phyloP scores from a whole-genome alignment of 768 basidiomycete genomes.

The Boletus rex-veris region DNA sequence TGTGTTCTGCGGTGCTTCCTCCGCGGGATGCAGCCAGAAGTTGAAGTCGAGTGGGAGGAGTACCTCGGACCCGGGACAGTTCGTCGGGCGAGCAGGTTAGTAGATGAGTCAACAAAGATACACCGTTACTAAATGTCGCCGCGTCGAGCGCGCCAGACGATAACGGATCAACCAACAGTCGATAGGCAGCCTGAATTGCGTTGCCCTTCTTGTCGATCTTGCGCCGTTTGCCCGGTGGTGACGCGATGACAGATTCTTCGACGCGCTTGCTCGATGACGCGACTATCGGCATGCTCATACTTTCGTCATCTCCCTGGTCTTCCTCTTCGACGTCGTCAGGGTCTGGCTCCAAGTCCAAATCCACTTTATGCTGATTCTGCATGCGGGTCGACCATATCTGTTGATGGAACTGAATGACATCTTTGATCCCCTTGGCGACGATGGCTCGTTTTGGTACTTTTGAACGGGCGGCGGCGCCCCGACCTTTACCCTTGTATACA shows the following conservation, averaged over 20 bases:
- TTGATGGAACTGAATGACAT: conserved; percentile 66
- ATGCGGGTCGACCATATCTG: conserved; percentile 51
- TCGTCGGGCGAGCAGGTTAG: conserved; percentile 43
- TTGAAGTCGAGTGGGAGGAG: conserved; percentile 61
- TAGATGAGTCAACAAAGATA: conserved; percentile 49
- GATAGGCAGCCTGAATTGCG: conserved; percentile 45
- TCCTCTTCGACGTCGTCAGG: conserved; percentile 31
- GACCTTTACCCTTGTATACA: conserved; percentile 33
- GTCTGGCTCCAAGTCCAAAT: conserved; percentile 38
- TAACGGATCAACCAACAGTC: conserved; percentile 60
- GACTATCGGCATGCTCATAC: conserved; percentile 1
- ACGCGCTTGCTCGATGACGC: conserved; percentile 6
- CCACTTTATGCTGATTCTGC: conserved; percentile 33
- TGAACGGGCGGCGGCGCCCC: conserved; percentile 43
- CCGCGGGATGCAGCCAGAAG: conserved; percentile 56
- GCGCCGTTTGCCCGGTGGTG: conserved; percentile 29
- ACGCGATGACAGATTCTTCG: neutral
- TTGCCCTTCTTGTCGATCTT: conserved; percentile 24
- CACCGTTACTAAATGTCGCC: conserved; percentile 10
- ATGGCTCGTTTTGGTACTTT: conserved; percentile 60
- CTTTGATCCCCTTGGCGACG: conserved; percentile 65
- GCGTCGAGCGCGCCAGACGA: conserved; percentile 25
- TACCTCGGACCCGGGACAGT: conserved; percentile 24
- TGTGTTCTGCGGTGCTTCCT: conserved; percentile 45
- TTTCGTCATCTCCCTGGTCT: conserved; percentile 25